phyloP scores from a whole-genome alignment of 1,284 basidiomycete genomes.

The Puccinia coronata region DNA sequence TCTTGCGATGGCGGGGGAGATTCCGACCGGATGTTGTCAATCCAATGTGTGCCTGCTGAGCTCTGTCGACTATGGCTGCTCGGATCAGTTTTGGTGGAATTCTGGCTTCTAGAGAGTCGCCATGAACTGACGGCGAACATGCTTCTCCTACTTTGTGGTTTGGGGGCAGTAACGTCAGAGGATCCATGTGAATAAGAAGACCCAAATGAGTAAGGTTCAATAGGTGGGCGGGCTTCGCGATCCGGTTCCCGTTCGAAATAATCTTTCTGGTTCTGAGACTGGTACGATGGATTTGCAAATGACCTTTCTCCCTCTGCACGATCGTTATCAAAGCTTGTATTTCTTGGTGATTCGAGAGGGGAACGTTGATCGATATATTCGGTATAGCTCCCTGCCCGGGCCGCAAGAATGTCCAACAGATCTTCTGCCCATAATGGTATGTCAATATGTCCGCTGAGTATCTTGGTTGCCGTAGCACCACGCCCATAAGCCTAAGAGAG shows the following conservation, averaged over 20 bases:
- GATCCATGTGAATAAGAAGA: constrained; percentile 11
- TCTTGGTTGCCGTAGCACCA: constrained; percentile 72
- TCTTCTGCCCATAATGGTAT: constrained; percentile 74
- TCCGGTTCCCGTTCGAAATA: background rate
- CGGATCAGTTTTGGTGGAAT: constrained; percentile 23
- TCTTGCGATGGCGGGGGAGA: background rate
- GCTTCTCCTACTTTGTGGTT: background rate
- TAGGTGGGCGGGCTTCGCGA: background rate
- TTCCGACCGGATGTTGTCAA: constrained; percentile 1
- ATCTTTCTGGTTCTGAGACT: background rate
- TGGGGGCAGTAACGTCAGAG: background rate
- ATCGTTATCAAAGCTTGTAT: background rate
- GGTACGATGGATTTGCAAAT: background rate
- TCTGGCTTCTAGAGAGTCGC: constrained; percentile 26
- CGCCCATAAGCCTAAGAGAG: constrained; percentile 68
- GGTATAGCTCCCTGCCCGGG: constrained; percentile 29
- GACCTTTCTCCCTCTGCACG: background rate
- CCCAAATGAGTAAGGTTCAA: constrained; percentile 30
- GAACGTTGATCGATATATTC: constrained; percentile 33
- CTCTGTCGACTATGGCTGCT: constrained; percentile 11
- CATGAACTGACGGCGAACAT: constrained; percentile 30
- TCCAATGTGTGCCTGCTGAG: constrained; percentile 18
- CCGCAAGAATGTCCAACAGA: constrained; percentile 69
- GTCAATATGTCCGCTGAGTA: constrained; percentile 74
- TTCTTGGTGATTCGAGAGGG: constrained; percentile 12